phyloP scores from a whole-genome alignment of 2,329 filamentous ascomycete species.

The Chaetothyriales sp. region DNA sequence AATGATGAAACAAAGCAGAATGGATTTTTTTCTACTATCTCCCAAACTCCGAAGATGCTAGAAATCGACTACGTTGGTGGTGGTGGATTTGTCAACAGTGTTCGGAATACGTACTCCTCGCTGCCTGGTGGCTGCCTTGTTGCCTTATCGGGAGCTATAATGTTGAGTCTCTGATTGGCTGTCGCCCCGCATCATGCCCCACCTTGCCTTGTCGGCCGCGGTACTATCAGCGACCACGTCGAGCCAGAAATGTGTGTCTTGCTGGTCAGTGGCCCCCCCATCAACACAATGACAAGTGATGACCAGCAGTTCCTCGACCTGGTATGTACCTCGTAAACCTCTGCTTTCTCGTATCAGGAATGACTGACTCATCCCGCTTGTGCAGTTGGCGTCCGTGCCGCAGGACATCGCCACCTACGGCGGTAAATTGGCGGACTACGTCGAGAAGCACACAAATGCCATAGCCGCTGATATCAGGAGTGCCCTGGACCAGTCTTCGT shows the following conservation, averaged over 20 bases:
- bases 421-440: slow-evolving; percentile 59
- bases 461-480: slow-evolving; percentile 60
- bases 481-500: slow-evolving; percentile 48
- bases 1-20: neutral
- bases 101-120: neutral
- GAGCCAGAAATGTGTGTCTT: neutral
- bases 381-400: slow-evolving; percentile 43
- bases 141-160: neutral
- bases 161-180: neutral
- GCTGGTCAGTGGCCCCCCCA: neutral
- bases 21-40: neutral
- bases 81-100: neutral
- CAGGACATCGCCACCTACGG: slow-evolving; percentile 59
- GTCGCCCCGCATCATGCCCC: neutral
- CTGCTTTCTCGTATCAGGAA: neutral
- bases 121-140: neutral
- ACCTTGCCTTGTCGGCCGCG: neutral
- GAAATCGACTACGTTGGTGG: neutral
- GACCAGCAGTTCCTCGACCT: slow-evolving; percentile 66
- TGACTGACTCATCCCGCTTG: slow-evolving; percentile 7
- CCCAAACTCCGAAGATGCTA: neutral
- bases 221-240: neutral
- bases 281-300: slow-evolving; percentile 56
- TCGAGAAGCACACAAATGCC: slow-evolving; percentile 68
- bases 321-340: slow-evolving; percentile 33